Evolutionary conservation across 2,329 filamentous ascomycete genomes (phyloP).

Genomic region (Cladosporium cucumerinum): DNA sequence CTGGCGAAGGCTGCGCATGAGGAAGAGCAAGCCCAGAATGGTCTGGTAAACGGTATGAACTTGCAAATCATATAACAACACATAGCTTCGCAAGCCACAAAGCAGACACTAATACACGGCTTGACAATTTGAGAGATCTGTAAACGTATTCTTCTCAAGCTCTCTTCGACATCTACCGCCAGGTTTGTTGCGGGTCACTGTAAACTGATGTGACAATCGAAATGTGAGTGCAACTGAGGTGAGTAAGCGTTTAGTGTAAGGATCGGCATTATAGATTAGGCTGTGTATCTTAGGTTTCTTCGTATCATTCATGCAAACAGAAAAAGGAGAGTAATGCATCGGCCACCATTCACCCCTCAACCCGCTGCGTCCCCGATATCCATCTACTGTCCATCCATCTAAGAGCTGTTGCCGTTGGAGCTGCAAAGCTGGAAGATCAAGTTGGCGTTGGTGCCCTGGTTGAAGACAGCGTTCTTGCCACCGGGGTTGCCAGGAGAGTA

Average conservation of each 20-base stretch:
- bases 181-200: not conserved
- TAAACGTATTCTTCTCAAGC: not conserved
- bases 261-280: slow-evolving; percentile 1
- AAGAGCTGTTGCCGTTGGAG: slow-evolving; percentile 14
- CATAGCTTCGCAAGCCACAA: not conserved
- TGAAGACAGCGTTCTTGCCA: slow-evolving; percentile 16
- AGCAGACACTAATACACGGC: not conserved
- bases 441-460: slow-evolving; percentile 15
- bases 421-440: slow-evolving; percentile 16
- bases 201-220: not conserved
- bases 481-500: slow-evolving; percentile 14
- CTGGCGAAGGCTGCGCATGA: not conserved
- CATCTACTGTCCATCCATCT: not conserved
- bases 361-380: not conserved
- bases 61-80: not conserved
- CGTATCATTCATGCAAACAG: not conserved
- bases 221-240: not conserved
- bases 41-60: not conserved
- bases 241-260: not conserved
- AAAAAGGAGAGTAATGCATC: not conserved
- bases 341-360: not conserved
- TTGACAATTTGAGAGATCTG: not conserved
- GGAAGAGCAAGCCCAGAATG: not conserved
- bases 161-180: not conserved
- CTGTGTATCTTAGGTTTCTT: not conserved